phyloP scores from a whole-genome alignment of 2,329 filamentous ascomycete genomes.

The Colletotrichum tanaceti region DNA sequence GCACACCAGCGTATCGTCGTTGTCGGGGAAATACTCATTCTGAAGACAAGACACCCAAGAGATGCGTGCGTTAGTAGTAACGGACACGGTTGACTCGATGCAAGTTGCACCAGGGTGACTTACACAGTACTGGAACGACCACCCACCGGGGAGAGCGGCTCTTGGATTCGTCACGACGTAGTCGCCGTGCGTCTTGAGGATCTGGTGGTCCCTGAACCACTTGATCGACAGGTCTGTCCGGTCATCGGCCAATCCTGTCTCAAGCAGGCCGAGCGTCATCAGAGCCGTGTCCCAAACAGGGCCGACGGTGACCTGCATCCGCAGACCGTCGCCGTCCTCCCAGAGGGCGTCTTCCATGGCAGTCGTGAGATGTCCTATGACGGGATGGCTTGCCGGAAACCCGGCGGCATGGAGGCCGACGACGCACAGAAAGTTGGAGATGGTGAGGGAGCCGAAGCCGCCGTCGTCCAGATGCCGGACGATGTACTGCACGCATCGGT shows the following conservation, averaged over 20 bases:
- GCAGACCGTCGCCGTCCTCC: conserved; percentile 15
- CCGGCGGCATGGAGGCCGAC: conserved; percentile 19
- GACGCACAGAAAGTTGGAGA: conserved; percentile 25
- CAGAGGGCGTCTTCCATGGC: conserved; percentile 21
- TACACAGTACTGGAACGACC: conserved; percentile 27
- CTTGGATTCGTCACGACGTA: conserved; percentile 1
- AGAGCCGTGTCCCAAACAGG: conserved; percentile 26
- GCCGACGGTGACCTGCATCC: conserved; percentile 21
- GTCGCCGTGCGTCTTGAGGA: conserved; percentile 24
- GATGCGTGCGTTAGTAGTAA: background rate
- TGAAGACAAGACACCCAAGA: background rate
- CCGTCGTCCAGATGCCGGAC: conserved; percentile 12
- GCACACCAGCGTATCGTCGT: conserved; percentile 20
- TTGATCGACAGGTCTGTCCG: conserved; percentile 6
- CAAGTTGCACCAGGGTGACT: background rate
- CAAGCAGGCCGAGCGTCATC: conserved; percentile 9
- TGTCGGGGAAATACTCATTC: conserved; percentile 31
- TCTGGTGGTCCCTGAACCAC: conserved; percentile 28
- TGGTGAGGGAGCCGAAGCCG: conserved; percentile 18
- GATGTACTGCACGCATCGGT: conserved; percentile 24
- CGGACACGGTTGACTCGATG: background rate
- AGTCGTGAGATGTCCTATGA: conserved; percentile 6
- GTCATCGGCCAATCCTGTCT: conserved; percentile 15
- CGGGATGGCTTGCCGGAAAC: conserved; percentile 9
- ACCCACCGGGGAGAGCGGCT: conserved; percentile 12